Conservation (phyloP, 2,329 filamentous ascomycete species). For the Blastomyces gilchristii region DNA sequence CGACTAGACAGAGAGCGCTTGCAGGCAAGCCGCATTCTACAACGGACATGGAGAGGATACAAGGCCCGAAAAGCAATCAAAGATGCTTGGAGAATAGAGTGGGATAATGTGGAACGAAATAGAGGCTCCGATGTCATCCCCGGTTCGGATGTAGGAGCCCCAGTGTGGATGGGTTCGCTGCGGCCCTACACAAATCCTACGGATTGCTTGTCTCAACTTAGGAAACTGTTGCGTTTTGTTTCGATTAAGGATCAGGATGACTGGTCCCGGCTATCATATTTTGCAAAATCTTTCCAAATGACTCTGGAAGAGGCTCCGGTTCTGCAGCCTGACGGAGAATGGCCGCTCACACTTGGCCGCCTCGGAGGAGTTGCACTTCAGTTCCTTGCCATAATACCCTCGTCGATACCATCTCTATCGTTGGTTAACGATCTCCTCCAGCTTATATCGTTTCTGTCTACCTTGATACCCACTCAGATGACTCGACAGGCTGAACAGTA, state of each 20-base stretch:
- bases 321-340: conserved; percentile 29
- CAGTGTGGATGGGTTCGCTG: conserved; percentile 11
- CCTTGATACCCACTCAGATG: conserved; percentile 33
- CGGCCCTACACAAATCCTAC: conserved; percentile 26
- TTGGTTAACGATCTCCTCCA: conserved; percentile 27
- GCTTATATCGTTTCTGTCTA: conserved; percentile 29
- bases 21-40: conserved; percentile 63
- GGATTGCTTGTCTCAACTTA: conserved; percentile 45
- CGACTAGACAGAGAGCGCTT: conserved; percentile 71
- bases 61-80: conserved; percentile 50
- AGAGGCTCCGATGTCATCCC: conserved; percentile 16
- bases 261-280: conserved; percentile 34
- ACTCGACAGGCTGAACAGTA: conserved; percentile 31
- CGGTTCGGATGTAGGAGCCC: conserved; percentile 20
- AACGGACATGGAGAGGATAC: conserved; percentile 75
- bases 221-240: conserved; percentile 59
- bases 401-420: conserved; percentile 16
- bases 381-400: conserved; percentile 23
- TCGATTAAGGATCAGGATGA: conserved; percentile 39
- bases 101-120: conserved; percentile 50
- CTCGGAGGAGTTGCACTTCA: conserved; percentile 29
- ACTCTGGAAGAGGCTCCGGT: conserved; percentile 30
- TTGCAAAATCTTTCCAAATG: conserved; percentile 33
- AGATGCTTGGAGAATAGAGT: conserved; percentile 47
- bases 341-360: conserved; percentile 32